Base-by-base conservation (phyloP, 2,329 filamentous ascomycete species). In the Triangularia verruculosa region DNA sequence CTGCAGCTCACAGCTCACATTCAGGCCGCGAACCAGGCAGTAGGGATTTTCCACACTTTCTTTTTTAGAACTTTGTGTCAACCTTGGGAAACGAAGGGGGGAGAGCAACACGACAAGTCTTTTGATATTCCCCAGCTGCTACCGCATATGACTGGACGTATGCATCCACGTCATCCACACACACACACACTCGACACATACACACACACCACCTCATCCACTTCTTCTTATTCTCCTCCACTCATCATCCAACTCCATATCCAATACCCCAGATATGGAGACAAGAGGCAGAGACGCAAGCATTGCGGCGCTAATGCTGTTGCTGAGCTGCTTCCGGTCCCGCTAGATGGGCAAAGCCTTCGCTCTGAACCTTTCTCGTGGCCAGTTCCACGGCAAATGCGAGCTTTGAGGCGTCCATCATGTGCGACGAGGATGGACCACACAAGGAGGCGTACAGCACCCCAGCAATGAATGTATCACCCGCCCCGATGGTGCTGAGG, bases 391-490 rank as follows among this genome's bases (percentile, higher is more conserved):
- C 89, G 55, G 88, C 87, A 75, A 90, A 89, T 39, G 71, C 73
- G 65, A 90, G 72, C 70, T 80, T 85, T 56, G 59, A 88, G 66
- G 82, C 76, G 8, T 74, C 70, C 52, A n/a, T n/a, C n/a, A 71
- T 68, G 66, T 80, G 81, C 65, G 90, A 74, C 34, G 79, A 82
- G 11, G 32, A 34, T n/a, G 8, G 34, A 39, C 13, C 13, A 39
- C 13, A 39, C 39, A 47, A 47, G 39, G 39, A 47, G 22, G 22
- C 51, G 75, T 87, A 91, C 57, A 92, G 76, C 74, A 90, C 86
- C 64, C 88, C 89, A 32, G 89, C 89, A 67, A 89, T 85, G 71
- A 92, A 92, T 0, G 89, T 91, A 72, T 92, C 90, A 68, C 90
- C 90, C 52, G 89, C 89, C 61, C 89, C 90, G 65, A 92, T 83